These are phyloP conservation scores for Pichia sp. DNA, from an alignment of 1,139 yeast genomes.

Conservation along the genomic window DNA sequence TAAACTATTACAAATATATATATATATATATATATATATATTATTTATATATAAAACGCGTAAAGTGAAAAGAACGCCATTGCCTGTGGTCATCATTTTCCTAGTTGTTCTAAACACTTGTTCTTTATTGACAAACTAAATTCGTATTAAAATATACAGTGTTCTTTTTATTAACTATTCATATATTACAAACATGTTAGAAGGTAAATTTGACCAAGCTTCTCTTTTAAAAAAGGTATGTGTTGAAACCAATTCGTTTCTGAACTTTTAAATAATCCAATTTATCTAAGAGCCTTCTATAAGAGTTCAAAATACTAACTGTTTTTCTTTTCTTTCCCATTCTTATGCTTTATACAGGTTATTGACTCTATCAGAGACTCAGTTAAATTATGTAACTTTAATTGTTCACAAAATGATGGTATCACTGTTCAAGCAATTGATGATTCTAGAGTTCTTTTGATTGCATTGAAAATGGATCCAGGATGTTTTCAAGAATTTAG, in stretches of 20 bases:
- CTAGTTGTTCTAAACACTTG: too few relatives aligned
- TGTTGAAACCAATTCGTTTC: background rate
- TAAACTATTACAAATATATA: background rate
- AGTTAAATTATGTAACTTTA: constrained; percentile 91
- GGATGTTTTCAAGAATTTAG: constrained; percentile 92
- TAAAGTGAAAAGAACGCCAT: background rate
- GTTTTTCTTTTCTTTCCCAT: background rate
- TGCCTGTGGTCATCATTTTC: too few relatives aligned
- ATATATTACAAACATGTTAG: constrained; percentile 64
- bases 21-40: too few relatives aligned
- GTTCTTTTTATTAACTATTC: background rate
- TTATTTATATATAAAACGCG: background rate
- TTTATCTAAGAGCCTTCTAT: background rate
- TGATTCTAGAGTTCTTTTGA: constrained; percentile 91
- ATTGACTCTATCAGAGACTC: constrained; percentile 91
- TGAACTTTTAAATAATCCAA: background rate
- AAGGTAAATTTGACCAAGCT: constrained; percentile 95
- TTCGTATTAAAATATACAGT: too few relatives aligned
- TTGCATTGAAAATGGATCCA: constrained; percentile 79
- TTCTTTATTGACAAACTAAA: too few relatives aligned
- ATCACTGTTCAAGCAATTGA: constrained; percentile 97
- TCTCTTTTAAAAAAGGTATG: constrained; percentile 73
- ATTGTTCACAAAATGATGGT: constrained; percentile 83
- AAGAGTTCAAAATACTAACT: background rate
- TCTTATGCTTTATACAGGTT: constrained; percentile 33